Base-by-base conservation (phyloP, 2,329 filamentous ascomycete species). In the Dothistroma pini region DNA sequence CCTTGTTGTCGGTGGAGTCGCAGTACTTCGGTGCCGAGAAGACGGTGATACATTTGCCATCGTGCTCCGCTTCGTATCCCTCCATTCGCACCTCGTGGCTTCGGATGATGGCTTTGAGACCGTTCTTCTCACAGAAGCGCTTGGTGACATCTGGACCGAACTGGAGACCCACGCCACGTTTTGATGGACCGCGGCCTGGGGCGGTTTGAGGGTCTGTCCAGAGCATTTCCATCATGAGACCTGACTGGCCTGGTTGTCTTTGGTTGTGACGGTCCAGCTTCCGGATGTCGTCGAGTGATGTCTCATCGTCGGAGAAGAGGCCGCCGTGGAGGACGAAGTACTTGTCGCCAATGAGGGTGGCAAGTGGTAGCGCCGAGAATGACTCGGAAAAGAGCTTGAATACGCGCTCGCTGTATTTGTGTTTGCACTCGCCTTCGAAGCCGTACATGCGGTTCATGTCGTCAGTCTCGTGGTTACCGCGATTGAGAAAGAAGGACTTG, bases 211-310 rank as follows among this genome's bases (percentile, higher is more conserved):
- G 95, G 74, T 99, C 95, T 0, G 95, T 97, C 95, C 95, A 99
- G 52, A 99, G 84, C 95, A 99, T 99, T 78, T 99, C 95, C 95
- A 99, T 99, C 95, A 99, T 99, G 70, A 99, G 80, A 14, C 95
- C 95, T 54, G 89, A 80, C 76, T 99, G 95, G 34, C 95, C 95
- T 2, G 95, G 93, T 72, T 97, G 93, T 63, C 91, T 85, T 78
- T 97, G 95, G 75, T 85, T 87, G 78, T 97, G 93, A 67, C 93
- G 84, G 77, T 97, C 88, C 60, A 97, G 81, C 78, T 96, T 96
- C 68, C 95, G 86, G 68, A 99, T 96, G 73, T 99, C 93, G 68
- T 97, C 91, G 56, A 99, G 80, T 0, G 90, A 93, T 65, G 93
- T 84, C 68, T 90, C 95, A 77, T 99, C 95, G 73, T 97, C 90